Conservation (phyloP, 805 yeast species). For the Kodamaea kaohsiungensis region DNA sequence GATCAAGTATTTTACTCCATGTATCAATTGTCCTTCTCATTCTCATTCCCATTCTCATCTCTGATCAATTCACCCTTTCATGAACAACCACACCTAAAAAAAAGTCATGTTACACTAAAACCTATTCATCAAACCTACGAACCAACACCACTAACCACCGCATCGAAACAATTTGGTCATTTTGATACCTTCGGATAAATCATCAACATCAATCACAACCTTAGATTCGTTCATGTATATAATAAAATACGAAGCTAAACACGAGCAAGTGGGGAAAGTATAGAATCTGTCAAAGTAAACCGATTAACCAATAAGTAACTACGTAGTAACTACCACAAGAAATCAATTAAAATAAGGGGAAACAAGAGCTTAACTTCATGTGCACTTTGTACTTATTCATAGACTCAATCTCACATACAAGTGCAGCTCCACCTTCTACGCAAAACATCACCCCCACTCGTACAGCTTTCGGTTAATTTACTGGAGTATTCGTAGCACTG, state of each 20-base stretch:
- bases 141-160: too few relatives aligned
- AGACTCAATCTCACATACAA: neutral
- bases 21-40: too few relatives aligned
- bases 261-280: neutral
- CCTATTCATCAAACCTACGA: too few relatives aligned
- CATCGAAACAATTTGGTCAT: too few relatives aligned
- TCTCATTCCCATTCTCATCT: too few relatives aligned
- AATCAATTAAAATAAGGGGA: too few relatives aligned
- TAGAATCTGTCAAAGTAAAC: neutral
- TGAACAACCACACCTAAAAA: too few relatives aligned
- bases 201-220: neutral
- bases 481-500: neutral
- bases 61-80: too few relatives aligned
- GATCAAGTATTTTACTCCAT: too few relatives aligned
- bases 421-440: neutral
- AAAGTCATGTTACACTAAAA: too few relatives aligned
- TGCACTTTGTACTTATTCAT: neutral
- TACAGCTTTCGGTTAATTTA: neutral
- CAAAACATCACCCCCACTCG: neutral
- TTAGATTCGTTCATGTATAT: neutral
- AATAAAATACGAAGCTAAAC: neutral
- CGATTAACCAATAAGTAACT: neutral
- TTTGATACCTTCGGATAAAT: neutral
- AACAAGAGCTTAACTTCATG: too few relatives aligned
- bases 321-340: too few relatives aligned